Base-by-base conservation (phyloP, 1,284 basidiomycete genomes). In the Cutaneotrichosporon sp. region DNA sequence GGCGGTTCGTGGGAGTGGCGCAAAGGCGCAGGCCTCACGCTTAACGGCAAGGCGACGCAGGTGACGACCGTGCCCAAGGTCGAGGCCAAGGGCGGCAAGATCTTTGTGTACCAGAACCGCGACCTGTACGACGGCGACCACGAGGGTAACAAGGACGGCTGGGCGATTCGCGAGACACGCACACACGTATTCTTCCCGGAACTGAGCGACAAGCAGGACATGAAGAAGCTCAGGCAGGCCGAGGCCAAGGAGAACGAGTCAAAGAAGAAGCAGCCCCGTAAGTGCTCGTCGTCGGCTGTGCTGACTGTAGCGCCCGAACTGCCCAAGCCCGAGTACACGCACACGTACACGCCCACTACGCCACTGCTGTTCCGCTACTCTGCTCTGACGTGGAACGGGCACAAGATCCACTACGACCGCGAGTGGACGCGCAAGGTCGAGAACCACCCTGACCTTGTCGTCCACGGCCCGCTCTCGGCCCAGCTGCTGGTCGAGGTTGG, bases 311-410 rank as follows among this genome's bases (percentile, higher is more conserved):
- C 61, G n/a, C 12, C 46, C 23, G 51, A 45, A 39, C 46, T 58
- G 37, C 84, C 15, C 62, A 65, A 8, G 20, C 72, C 79, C 21
- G 80, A 84, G 54, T 38, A 42, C 46, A 78, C 79, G 2, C 83
- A 86, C 66, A 77, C 76, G 34, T 88, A 83, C 67, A 81, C 76
- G 9, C 87, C 88, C 10, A 83, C 80, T 18, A 71, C 82, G 34
- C 83, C 83, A 5, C 87, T 85, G 1, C 77, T 90, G 20, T 90
- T 90, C 77, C 83, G 87, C 10, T 91, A 86, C 75, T 89, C 87
- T 10, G 87, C 88, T 14, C 76, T 90, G 35, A 90, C 84, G 54
- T 89, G 67, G 62, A 73, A 76, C 55, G 66, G 58, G 23, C 73
- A 75, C 58, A 67, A 66, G 52, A 71, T 75, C 39, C 72, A 75